Evolutionary conservation across 1,139 yeast species (phyloP), one percentile per base, ranked within the genome.

Genomic region (Pichia sp.): DNA sequence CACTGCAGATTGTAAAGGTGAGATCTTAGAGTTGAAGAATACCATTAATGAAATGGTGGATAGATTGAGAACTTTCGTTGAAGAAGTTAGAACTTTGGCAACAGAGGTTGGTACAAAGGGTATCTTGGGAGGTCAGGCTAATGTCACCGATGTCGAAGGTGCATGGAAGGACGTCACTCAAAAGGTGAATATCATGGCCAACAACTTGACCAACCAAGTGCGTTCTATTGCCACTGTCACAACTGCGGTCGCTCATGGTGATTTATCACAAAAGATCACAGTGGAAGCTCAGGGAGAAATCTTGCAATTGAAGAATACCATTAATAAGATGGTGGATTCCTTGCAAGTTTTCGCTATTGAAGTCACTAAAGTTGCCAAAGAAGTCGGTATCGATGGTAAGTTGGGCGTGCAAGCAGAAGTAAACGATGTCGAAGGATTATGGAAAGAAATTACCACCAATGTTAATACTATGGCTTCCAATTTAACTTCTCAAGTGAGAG

Each of bases 401-500:
- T 71, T 85, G 38, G 95, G 94, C 52, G 91, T 84, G 36, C 94
- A 84, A 55, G 94, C 94, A 10, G 93, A 85, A 57, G 94, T 85
- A 22, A 74, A 80, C 39, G 94, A 85, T 62, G 94, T 85, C 22
- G 94, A 84, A 60, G 95, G 95, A 5, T 64, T 84, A 42, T 85
- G 95, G 95, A 84, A 82, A 53, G 94, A 84, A 55, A 85, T 85
- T 53, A 85, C 94, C 23, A 82, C 93, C n/a, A 85, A 85, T 60
- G 95, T 85, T 48, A 85, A 85, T 56, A 84, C 93, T 21, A 85
- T 85, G 95, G 94, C 95, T 37, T 78, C 91, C 18, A 85, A 85
- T 56, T 73, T 85, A 56, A 85, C 95, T 0, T 80, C 94, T 1
- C 95, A 85, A 63, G 94, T 85, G 53, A 76, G 94, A 62, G 95